Conservation (phyloP, 495 filamentous ascomycete species). For the Geoglossum glabrum region DNA sequence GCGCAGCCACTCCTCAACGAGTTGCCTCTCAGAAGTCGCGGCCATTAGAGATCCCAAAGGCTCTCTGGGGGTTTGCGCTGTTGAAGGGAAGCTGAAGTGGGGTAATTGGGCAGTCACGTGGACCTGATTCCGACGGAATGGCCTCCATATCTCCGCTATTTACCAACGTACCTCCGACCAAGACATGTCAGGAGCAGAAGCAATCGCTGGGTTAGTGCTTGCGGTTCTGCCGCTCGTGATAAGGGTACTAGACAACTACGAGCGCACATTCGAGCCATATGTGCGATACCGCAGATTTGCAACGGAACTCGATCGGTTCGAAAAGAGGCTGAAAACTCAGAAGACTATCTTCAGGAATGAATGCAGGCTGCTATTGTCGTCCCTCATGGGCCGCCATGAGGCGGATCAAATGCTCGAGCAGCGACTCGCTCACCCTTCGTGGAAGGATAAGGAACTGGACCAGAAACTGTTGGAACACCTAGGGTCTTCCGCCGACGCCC, state of each 20-base stretch:
- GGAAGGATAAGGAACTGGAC: not conserved
- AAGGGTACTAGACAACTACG: slow-evolving; percentile 14
- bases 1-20: not conserved
- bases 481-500: not conserved
- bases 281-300: slow-evolving; percentile 7
- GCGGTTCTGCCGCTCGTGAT: slow-evolving; percentile 15
- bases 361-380: slow-evolving; percentile 7
- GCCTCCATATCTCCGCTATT: not conserved
- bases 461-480: not conserved
- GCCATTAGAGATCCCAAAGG: not conserved
- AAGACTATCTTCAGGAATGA: slow-evolving; percentile 9
- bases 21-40: not conserved
- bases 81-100: no score
- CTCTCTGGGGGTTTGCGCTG: no score
- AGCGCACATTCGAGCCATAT: slow-evolving; percentile 14
- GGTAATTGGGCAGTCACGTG: no score
- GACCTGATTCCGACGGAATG: no score
- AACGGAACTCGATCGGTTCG: slow-evolving; percentile 2
- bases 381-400: not conserved
- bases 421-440: not conserved
- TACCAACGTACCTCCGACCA: not conserved
- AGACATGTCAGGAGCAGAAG: slow-evolving; percentile 6
- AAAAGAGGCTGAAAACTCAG: slow-evolving; percentile 6
- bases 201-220: slow-evolving; percentile 12
- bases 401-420: not conserved